Conservation (phyloP, 2,329 filamentous ascomycete species). For the Aspergillus ruber region DNA sequence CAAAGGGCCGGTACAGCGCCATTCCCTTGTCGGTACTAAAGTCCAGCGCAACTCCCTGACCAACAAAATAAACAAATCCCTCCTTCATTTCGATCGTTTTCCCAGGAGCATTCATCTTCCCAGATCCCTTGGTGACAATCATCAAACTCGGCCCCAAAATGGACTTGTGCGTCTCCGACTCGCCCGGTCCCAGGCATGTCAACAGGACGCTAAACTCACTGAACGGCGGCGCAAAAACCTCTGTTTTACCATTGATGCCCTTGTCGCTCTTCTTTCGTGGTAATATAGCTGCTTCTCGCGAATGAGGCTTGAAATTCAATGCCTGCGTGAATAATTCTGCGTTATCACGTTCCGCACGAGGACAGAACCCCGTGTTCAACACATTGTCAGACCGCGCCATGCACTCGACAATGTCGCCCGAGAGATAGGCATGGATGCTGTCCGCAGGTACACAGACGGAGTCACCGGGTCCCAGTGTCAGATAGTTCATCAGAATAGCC, state of each 20-base stretch:
- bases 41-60: slow-evolving; percentile 47
- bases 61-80: slow-evolving; percentile 63
- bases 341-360: slow-evolving; percentile 56
- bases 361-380: slow-evolving; percentile 68
- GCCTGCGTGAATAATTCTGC: slow-evolving; percentile 58
- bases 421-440: slow-evolving; percentile 67
- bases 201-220: slow-evolving; percentile 66
- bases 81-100: slow-evolving; percentile 50
- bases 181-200: slow-evolving; percentile 50
- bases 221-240: slow-evolving; percentile 60
- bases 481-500: slow-evolving; percentile 67
- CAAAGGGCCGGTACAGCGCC: slow-evolving; percentile 45
- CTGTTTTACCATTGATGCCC: slow-evolving; percentile 55
- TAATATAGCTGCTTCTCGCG: slow-evolving; percentile 51
- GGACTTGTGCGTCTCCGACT: slow-evolving; percentile 52
- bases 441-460: slow-evolving; percentile 66
- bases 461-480: slow-evolving; percentile 59
- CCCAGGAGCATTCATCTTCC: slow-evolving; percentile 51
- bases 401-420: slow-evolving; percentile 69
- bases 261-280: slow-evolving; percentile 44
- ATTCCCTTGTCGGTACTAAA: slow-evolving; percentile 40
- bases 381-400: slow-evolving; percentile 73
- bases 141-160: slow-evolving; percentile 58
- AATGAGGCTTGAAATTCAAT: slow-evolving; percentile 59
- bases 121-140: slow-evolving; percentile 56